Evolutionary conservation across 2,329 filamentous ascomycete genomes (phyloP), one percentile per base, ranked within the genome.

Genomic region (Aspergillus neotritici): DNA sequence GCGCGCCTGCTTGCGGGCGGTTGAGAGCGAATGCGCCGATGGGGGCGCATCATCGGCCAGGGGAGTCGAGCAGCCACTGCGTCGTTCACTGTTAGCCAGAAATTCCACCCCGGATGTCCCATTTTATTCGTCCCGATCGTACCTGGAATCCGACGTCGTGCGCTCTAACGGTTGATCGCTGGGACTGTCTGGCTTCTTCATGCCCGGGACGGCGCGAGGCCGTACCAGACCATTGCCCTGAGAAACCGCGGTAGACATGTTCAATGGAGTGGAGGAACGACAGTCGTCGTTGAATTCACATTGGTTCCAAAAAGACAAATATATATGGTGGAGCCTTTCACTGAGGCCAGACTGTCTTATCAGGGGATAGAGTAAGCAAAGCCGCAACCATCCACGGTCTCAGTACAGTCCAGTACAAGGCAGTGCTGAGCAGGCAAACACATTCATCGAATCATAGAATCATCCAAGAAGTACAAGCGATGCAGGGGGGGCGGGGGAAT

Each of bases 41-140:
- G 90, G 91, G n/a, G 87, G 93, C 9, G 93, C 93, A 76, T 97
- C 90, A 56, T 83, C 78, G 41, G 91, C 82, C 37, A 95, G 69
- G 34, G 90, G 89, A 4, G 90, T 95, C 11, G 87, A 89, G 46
- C 80, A 79, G 47, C 88, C 87, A 68, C 88, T 94, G 30, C 9
- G 4, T 39, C 11, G 31, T n/a, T n/a, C 29, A 31, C 14, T 11
- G 13, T 45, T 34, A 34, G 32, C 42, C 36, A 31, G n/a, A 9
- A 5, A 25, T n/a, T n/a, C n/a, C n/a, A 25, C 17, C 4, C 17
- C 17, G 17, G 5, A 17, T 17, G 5, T 17, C 3, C 4, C 5
- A 2, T 6, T 25, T 5, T 25, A 9, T 8, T 25, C 21, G 9
- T 25, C 9, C 9, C 7, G 6, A 6, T 6, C 21, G 21, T 44